These are phyloP conservation scores for Ophiostoma triangulosporum DNA, from an alignment of 2,329 filamentous ascomycete species.

Conservation along the genomic window DNA sequence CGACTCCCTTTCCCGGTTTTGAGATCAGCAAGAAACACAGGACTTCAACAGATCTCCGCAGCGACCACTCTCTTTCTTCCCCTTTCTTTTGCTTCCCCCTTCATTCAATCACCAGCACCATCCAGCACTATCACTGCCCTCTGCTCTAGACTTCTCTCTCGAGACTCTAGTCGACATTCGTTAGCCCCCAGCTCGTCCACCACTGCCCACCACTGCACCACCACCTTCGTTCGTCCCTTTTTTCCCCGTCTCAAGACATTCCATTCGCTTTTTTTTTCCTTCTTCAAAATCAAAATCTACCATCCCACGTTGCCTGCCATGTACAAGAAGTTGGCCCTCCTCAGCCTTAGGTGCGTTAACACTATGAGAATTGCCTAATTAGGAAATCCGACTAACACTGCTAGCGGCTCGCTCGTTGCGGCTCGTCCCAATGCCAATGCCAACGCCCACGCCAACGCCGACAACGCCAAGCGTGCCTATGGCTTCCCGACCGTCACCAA, in stretches of 20 bases:
- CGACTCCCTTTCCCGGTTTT: neutral
- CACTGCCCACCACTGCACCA: neutral
- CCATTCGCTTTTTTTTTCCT: neutral
- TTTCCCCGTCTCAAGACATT: neutral
- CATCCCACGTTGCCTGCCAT: neutral
- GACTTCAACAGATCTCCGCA: neutral
- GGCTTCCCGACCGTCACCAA: constrained; percentile 11
- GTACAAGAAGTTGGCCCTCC: constrained; percentile 9
- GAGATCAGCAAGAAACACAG: neutral
- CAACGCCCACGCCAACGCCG: constrained; percentile 4
- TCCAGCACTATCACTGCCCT: neutral
- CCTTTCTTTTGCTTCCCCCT: neutral
- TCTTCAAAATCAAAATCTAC: neutral
- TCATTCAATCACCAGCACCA: neutral
- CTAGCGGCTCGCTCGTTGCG: constrained; percentile 7
- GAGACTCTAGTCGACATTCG: neutral
- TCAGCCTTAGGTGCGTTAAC: constrained; percentile 12
- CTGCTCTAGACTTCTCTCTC: neutral
- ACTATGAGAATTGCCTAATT: neutral
- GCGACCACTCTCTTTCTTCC: neutral
- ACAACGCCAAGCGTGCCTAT: constrained; percentile 10
- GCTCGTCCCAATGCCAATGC: constrained; percentile 9
- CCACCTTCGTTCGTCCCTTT: neutral
- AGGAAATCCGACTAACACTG: neutral
- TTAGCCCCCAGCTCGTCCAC: neutral